phyloP scores from a whole-genome alignment of 768 basidiomycete species.

The Tylopilus vinaceipallidus region DNA sequence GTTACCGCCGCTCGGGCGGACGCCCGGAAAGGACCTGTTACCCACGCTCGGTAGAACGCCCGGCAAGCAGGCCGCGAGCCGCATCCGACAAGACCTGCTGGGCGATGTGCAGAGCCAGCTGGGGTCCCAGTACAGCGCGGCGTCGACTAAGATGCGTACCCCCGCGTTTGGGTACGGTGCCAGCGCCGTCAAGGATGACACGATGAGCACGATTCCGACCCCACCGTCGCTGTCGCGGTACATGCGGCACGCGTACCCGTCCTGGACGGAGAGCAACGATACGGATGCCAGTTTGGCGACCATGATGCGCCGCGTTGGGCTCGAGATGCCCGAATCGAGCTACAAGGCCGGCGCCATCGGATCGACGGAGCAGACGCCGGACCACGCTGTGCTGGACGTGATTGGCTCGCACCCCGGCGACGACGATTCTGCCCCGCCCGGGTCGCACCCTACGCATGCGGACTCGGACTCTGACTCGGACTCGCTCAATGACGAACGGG shows the following conservation, averaged over 20 bases:
- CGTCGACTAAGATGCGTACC: conserved; percentile 24
- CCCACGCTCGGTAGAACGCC: conserved; percentile 62
- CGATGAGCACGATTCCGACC: conserved; percentile 65
- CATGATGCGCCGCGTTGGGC: conserved; percentile 63
- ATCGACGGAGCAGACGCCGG: conserved; percentile 23
- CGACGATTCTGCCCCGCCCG: conserved; percentile 15
- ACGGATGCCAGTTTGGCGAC: conserved; percentile 63
- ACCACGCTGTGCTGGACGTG: conserved; percentile 22
- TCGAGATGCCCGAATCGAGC: conserved; percentile 40
- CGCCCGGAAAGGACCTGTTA: conserved; percentile 57
- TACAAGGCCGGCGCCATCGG: conserved; percentile 13
- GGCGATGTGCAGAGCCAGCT: conserved; percentile 46
- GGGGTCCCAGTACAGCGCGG: conserved; percentile 12
- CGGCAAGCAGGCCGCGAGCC: conserved; percentile 63
- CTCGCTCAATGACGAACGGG: conserved; percentile 52
- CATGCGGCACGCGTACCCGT: conserved; percentile 38
- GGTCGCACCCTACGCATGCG: conserved; percentile 11
- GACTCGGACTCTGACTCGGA: conserved; percentile 55
- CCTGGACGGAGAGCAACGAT: conserved; percentile 42
- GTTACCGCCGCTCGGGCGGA: conserved; percentile 47
- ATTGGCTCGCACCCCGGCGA: conserved; percentile 28
- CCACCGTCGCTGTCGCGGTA: conserved; percentile 75
- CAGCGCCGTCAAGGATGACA: conserved; percentile 45
- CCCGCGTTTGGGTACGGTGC: conserved; percentile 29
- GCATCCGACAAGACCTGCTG: conserved; percentile 65